Conservation (phyloP, 2,329 filamentous ascomycete genomes). For the Aspergillus transmontanensis region DNA sequence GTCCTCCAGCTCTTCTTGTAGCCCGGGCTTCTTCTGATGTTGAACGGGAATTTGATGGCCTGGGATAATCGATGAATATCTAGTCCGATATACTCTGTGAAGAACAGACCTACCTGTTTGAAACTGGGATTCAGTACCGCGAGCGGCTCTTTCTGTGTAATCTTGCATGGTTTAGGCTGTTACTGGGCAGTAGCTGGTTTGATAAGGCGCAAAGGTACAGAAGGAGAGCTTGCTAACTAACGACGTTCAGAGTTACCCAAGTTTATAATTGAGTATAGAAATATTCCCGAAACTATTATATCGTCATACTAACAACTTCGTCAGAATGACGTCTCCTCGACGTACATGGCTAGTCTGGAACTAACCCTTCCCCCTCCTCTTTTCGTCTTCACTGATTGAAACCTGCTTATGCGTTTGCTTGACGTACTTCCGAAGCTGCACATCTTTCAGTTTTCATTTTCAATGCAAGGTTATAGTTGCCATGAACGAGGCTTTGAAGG, state of each 20-base stretch:
- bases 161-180: constrained; percentile 14
- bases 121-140: constrained; percentile 34
- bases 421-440: background rate
- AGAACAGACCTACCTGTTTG: constrained; percentile 35
- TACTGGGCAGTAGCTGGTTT: background rate
- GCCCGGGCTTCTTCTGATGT: constrained; percentile 56
- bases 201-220: background rate
- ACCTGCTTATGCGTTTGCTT: background rate
- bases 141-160: constrained; percentile 16
- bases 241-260: background rate
- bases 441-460: background rate
- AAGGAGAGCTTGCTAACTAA: background rate
- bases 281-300: background rate
- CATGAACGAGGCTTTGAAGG: background rate
- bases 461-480: background rate
- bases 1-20: constrained; percentile 58
- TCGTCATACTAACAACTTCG: background rate
- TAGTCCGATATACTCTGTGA: background rate
- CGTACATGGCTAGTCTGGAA: background rate
- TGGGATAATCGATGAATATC: constrained; percentile 19
- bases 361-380: no score
- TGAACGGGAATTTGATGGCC: constrained; percentile 56
- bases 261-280: background rate
- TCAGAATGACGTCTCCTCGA: background rate
- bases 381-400: background rate